Base-by-base conservation (phyloP, 202 grass and related monocot genomes). In the Bolboschoenoplectus hybrid region DNA sequence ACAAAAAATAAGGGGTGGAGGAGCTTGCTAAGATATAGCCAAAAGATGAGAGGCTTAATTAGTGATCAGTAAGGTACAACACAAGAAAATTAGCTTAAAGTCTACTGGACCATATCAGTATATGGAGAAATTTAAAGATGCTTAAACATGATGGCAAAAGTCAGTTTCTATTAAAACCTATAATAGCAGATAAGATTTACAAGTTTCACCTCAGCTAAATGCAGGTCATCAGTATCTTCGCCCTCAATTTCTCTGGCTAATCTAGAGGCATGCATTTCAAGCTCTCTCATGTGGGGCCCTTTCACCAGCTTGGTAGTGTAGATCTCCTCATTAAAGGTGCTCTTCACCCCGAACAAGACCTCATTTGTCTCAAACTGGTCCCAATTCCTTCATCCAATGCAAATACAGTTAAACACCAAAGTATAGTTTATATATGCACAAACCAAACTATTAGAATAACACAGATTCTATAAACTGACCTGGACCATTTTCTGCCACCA, bases 321-420 rank as follows among this genome's bases (percentile, higher is more conserved):
- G 79, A 99, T 82, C 77, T 99, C 97, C 92, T 99, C 97, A 81
- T 97, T 94, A 82, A 99, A 99, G 80, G 97, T 99, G 92, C 97
- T 97, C 85, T 90, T 99, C 62, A 99, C 97, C 13, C 97, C 97
- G 82, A 99, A 99, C 75, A 99, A 85, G 35, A 86, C 80, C 75
- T 90, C 89, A 88, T 99, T 99, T 81, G 91, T 99, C 87, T 97
- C 93, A 2, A 97, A 99, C 85, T 99, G 97, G 85, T 99, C 92
- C 97, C 97, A 99, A 41, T 88, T 99, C 93, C 97, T 99, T 76
- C 7, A 88, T 81, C 35, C 51, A 41, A 85, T 61, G 64, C 32
- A 85, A 57, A 9, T 12, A 70, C 35, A 71, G 64, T 69, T 12
- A 53, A 84, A 55, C 45, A 71, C 43, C 81, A 51, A 52, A 83